Evolutionary conservation across 495 filamentous ascomycete species (phyloP).

Genomic region (Aspergillus conjunctus): DNA sequence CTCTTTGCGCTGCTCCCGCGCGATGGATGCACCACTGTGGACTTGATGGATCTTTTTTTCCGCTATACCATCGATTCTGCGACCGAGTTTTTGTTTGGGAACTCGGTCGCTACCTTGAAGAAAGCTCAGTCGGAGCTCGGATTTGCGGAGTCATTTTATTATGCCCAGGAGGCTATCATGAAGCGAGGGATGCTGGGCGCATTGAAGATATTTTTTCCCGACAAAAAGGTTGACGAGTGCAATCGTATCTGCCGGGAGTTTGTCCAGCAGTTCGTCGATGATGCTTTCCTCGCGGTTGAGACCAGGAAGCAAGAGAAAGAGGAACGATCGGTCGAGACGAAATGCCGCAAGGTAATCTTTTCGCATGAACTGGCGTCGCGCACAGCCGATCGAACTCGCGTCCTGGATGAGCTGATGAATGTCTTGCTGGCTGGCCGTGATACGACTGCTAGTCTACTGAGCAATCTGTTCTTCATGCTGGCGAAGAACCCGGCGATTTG

Average conservation of each 20-base stretch:
- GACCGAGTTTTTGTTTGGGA: slow-evolving; percentile 60
- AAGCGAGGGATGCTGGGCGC: slow-evolving; percentile 6
- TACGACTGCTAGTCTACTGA: slow-evolving; percentile 61
- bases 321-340: neutral
- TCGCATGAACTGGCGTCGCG: slow-evolving; percentile 14
- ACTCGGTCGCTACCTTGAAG: slow-evolving; percentile 30
- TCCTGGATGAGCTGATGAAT: slow-evolving; percentile 16
- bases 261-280: slow-evolving; percentile 5
- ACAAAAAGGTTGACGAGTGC: neutral
- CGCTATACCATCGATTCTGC: slow-evolving; percentile 59
- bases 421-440: slow-evolving; percentile 61
- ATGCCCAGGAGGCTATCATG: slow-evolving; percentile 41
- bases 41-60: slow-evolving; percentile 56
- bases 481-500: slow-evolving; percentile 49
- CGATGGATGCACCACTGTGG: slow-evolving; percentile 42
- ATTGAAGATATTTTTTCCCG: slow-evolving; percentile 2
- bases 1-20: slow-evolving; percentile 39
- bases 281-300: neutral
- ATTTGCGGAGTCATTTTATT: slow-evolving; percentile 43
- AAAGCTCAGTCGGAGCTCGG: neutral
- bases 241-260: slow-evolving; percentile 4
- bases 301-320: neutral
- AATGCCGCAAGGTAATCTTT: slow-evolving; percentile 5
- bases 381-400: slow-evolving; percentile 2
- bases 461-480: slow-evolving; percentile 57